Base-by-base conservation (phyloP, 352 stramenopile genomes). In the Globisporangium acanthophoron region DNA sequence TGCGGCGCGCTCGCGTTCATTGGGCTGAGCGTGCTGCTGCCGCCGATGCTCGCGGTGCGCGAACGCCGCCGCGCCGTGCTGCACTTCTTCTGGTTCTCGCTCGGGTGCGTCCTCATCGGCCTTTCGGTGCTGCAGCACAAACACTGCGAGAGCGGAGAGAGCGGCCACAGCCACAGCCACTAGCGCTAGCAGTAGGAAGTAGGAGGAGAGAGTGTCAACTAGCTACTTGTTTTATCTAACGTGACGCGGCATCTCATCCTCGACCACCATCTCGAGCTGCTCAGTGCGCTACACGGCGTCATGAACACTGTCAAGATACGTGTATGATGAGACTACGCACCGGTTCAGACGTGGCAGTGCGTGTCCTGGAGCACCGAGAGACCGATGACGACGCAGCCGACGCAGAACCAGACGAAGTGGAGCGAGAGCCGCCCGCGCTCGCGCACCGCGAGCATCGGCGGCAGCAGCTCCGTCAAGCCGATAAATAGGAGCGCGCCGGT, bases 51-150 rank as follows among this genome's bases (percentile, higher is more conserved):
- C 45, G 52, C 52, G 2, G 46, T 65, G 31, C 59, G 59, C 47
- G 46, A 65, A 9, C 52, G 59, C 24, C 29, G 44, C 8, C 31
- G 45, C 12, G 52, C 20, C 3, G 21, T 33, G 21, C 33, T 61
- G 16, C 59, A 61, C 54, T 65, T 65, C 21, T 15, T 54, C 45
- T 65, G 59, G 59, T 65, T 65, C 40, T 35, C 45, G 13, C 44
- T 65, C 35, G 59, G 59, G 37, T 65, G 59, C 45, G 21, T 56
- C 24, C 33, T 65, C 37, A 65, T 65, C 33, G 59, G 59, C 13
- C 47, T 61, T 20, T 65, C 59, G 8, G 20, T 56, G 27, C 53
- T 65, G 3, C 45, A 65, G 31, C 20, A 65, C 52, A 65, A 45
- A 20, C 52, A 65, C 44, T 65, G 59, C 46, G 40, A 64, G 3